Base-by-base conservation (phyloP, 2,329 filamentous ascomycete genomes). In the Apiospora koreana region DNA sequence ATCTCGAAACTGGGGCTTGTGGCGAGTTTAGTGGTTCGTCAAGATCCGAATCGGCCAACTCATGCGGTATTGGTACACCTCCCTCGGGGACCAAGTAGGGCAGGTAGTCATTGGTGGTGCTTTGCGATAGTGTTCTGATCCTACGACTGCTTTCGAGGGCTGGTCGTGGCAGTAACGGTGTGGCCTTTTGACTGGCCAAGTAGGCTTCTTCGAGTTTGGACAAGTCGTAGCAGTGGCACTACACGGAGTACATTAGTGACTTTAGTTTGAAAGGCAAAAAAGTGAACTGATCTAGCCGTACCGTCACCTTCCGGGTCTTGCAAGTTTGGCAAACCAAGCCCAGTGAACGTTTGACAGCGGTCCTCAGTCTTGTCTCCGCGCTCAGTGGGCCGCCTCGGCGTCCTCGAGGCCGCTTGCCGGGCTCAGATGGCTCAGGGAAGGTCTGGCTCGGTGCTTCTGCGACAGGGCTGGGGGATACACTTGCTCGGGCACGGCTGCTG, bases 151-250 rank as follows among this genome's bases (percentile, higher is more conserved):
- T 12, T n/a, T 62, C 54, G 54, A 62, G 54, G 31, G 18, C 21
- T 62, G 54, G 31, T 38, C 54, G 54, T 38, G 31, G 28, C 18
- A 38, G 28, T 12, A 62, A 18, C 18, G 54, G 6, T n/a, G 54
- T n/a, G 9, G 65, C 10, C 54, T 21, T 41, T 14, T 25, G 66
- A 62, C 7, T 38, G 50, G 18, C 68, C 2, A 65, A 64, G 54
- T 79, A 79, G 21, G 54, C 72, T 48, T 75, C 75, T 68, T 80
- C 78, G 21, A 79, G 69, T 65, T 71, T 74, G 25, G 72, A 74
- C 38, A 79, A 76, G 67, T 79, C 78, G 68, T 76, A 73, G 68
- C 78, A 79, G 41, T 77, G 73, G 54, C 78, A 80, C 77, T 80
- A n/a, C 31, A 41, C n/a, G 4, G 41, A 45, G 3, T 28, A 10